phyloP scores from a whole-genome alignment of 305 asterid genomes.

The Salvia sclarea region DNA sequence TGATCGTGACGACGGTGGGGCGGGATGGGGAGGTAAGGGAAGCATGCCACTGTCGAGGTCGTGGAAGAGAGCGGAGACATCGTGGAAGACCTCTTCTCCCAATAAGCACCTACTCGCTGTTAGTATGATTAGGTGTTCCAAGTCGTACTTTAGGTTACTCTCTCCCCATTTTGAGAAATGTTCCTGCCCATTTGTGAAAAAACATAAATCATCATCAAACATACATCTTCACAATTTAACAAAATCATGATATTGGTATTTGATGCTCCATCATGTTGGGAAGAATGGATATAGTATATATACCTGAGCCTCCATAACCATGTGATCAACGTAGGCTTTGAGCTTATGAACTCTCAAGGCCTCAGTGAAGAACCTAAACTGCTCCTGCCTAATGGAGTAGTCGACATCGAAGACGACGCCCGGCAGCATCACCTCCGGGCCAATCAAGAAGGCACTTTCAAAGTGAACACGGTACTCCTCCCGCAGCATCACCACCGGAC shows the following conservation, averaged over 20 bases:
- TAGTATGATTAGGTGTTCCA: slow-evolving; percentile 50
- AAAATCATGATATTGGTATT: too few species aligned
- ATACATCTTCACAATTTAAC: neutral
- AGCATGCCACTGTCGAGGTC: slow-evolving; percentile 59
- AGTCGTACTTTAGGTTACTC: slow-evolving; percentile 48
- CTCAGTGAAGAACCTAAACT: slow-evolving; percentile 89
- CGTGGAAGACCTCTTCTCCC: slow-evolving; percentile 56
- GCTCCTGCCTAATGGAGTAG: slow-evolving; percentile 76
- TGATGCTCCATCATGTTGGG: too few species aligned
- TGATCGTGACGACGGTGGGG: slow-evolving; percentile 52
- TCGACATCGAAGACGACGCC: slow-evolving; percentile 89
- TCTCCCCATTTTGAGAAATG: slow-evolving; percentile 60
- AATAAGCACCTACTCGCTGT: slow-evolving; percentile 54
- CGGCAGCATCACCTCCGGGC: slow-evolving; percentile 80
- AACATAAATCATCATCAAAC: too few species aligned
- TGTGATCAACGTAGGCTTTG: slow-evolving; percentile 73
- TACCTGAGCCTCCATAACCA: slow-evolving; percentile 86
- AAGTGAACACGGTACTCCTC: slow-evolving; percentile 76
- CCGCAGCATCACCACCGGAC: slow-evolving; percentile 71
- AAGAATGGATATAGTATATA: too few species aligned
- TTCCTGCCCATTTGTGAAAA: slow-evolving; percentile 6
- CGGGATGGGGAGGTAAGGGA: slow-evolving; percentile 56
- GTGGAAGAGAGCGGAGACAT: slow-evolving; percentile 52
- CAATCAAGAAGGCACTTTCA: too few species aligned
- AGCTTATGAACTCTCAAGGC: slow-evolving; percentile 69